These are phyloP conservation scores for Globisporangium rhizosaccharum DNA, from an alignment of 352 stramenopile genomes.

Conservation along the genomic window DNA sequence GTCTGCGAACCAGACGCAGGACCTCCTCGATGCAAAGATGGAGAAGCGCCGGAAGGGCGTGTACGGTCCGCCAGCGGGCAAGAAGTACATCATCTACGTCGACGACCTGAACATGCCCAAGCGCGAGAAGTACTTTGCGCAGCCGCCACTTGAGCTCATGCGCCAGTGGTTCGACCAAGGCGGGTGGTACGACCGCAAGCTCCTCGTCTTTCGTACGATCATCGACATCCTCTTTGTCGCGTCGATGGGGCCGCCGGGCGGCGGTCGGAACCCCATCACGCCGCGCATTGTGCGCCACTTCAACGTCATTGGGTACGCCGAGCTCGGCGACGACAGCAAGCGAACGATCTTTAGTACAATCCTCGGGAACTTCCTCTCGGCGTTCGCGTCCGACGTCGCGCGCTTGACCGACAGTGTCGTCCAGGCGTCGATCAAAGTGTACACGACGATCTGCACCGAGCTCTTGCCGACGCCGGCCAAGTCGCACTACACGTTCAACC, in stretches of 20 bases:
- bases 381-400: slow-evolving; percentile 46
- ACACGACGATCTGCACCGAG: slow-evolving; percentile 87
- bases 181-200: slow-evolving; percentile 93
- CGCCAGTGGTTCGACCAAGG: slow-evolving; percentile 93
- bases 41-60: slow-evolving; percentile 92
- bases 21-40: slow-evolving; percentile 90
- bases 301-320: slow-evolving; percentile 90
- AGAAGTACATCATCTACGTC: slow-evolving; percentile 93
- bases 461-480: slow-evolving; percentile 92
- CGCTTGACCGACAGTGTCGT: slow-evolving; percentile 70
- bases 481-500: slow-evolving; percentile 95
- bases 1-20: slow-evolving; percentile 90
- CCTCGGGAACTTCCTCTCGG: slow-evolving; percentile 77
- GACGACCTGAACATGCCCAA: slow-evolving; percentile 97
- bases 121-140: slow-evolving; percentile 91
- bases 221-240: slow-evolving; percentile 88
- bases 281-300: slow-evolving; percentile 90
- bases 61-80: slow-evolving; percentile 87
- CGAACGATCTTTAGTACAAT: slow-evolving; percentile 92
- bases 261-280: slow-evolving; percentile 90
- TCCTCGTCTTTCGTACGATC: slow-evolving; percentile 86
- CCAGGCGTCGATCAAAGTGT: slow-evolving; percentile 84
- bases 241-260: slow-evolving; percentile 90
- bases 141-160: slow-evolving; percentile 93
- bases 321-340: slow-evolving; percentile 88